Base-by-base conservation (phyloP, 108 stramenopile genomes). In the Cyclostephanos tholiformis region DNA sequence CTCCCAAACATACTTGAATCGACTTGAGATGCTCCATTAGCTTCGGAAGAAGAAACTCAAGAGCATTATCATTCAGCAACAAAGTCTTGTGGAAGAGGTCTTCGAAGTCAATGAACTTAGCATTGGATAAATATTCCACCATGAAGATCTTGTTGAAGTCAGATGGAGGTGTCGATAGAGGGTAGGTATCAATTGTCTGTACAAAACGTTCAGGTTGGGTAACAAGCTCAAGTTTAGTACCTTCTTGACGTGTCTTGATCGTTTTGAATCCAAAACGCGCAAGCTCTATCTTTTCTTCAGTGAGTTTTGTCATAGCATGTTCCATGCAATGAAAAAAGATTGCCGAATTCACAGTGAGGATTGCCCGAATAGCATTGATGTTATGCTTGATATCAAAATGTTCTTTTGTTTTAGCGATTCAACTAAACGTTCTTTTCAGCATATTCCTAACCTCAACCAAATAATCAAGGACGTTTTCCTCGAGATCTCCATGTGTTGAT, bases 1-100 rank as follows among this genome's bases (percentile, higher is more conserved):
- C 62, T 43, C 59, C 59, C 59, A 60, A 60, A 35, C 59, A 60
- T 17, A 60, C 59, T 6, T 60, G 59, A 60, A 60, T 6, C 59
- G 59, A 32, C 7, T 32, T 6, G 27, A 60, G 59, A 35, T 60
- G 59, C 16, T 60, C 16, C 20, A 6, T 60, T 14, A 60, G 59
- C 17, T 60, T 60, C 30, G 59, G 30, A 35, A 60, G 59, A 60
- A 60, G 32, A 16, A 22, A 22, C 20, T 23, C 6, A 5, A 63
- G 41, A 8, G 41, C 30, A 32, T 63, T 35, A 38, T 63, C 62
- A 63, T 63, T 26, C 62, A 63, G 62, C 23, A 63, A 22, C 39
- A 43, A 11, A 13, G 62, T 43, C 62, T 63, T 63, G 26, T 13
- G 36, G 5, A 63, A 63, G 32, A 63, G 11, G 39, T 38, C 36